Evolutionary conservation across 2,329 filamentous ascomycete species (phyloP).

Genomic region (Tricladium varicosporioides): DNA sequence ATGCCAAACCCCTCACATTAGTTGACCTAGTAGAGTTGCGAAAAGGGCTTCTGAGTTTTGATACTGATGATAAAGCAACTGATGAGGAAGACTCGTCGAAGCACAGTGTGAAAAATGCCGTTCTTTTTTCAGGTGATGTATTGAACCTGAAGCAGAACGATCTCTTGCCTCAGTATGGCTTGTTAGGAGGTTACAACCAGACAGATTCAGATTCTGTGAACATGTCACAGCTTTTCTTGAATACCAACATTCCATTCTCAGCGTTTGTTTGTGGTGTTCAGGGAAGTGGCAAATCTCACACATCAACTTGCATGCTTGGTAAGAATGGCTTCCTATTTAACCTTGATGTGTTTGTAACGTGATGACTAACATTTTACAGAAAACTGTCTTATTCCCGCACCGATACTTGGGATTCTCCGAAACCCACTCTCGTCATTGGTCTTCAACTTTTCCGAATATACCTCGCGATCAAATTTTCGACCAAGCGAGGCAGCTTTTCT

Average conservation of each 20-base stretch:
- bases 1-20: too few species aligned
- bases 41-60: background rate
- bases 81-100: background rate
- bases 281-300: constrained; percentile 6
- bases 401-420: background rate
- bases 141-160: background rate
- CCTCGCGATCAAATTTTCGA: constrained; percentile 1
- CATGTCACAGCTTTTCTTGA: background rate
- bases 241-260: constrained; percentile 1
- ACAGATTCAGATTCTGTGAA: background rate
- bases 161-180: background rate
- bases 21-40: too few species aligned
- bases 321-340: background rate
- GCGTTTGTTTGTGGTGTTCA: constrained; percentile 8
- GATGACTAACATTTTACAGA: background rate
- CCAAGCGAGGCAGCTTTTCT: constrained; percentile 2
- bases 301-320: constrained; percentile 5
- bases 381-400: background rate
- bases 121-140: background rate
- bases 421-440: background rate
- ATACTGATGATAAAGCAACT: background rate
- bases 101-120: background rate
- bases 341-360: background rate
- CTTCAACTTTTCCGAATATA: background rate
- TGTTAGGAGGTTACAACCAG: background rate